Percentiles rank a stretch among this genome's conserved stretches.
Evolutionary conservation across 1,284 basidiomycete species (phyloP).

Genomic region (Trichosporon faecale): DNA sequence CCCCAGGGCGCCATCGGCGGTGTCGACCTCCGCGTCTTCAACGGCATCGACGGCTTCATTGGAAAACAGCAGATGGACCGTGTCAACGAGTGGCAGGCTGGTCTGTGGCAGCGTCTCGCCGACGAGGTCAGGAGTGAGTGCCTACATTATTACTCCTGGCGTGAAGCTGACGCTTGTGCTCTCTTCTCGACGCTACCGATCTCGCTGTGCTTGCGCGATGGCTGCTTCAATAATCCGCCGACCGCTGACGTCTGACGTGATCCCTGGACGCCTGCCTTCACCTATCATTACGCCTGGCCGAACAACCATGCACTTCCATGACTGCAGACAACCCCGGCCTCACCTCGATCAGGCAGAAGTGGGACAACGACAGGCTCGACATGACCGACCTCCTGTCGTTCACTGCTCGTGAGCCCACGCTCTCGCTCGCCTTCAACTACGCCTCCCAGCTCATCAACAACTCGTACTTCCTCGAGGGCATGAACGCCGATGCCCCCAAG

Average conservation of each 20-base stretch:
- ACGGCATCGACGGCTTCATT: constrained; percentile 41
- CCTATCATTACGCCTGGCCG: neutral
- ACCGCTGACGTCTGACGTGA: neutral
- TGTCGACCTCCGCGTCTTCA: constrained; percentile 42
- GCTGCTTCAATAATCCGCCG: neutral
- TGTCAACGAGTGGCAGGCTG: constrained; percentile 46
- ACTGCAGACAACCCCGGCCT: constrained; percentile 44
- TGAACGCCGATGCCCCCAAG: constrained; percentile 51
- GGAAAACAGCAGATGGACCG: constrained; percentile 37
- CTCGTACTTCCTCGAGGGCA: constrained; percentile 81
- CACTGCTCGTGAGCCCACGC: constrained; percentile 61
- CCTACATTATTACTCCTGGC: neutral
- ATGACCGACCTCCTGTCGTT: constrained; percentile 61
- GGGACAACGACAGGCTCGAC: constrained; percentile 44
- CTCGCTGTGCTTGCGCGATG: neutral
- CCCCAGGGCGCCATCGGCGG: constrained; percentile 20
- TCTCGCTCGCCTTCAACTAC: constrained; percentile 81
- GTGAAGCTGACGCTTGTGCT: constrained; percentile 4
- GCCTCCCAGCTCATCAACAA: constrained; percentile 92
- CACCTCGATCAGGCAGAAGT: constrained; percentile 42
- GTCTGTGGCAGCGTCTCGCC: constrained; percentile 48
- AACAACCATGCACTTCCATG: neutral
- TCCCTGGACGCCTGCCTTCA: neutral
- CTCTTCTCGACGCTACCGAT: neutral
- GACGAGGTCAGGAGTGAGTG: constrained; percentile 49